Evolutionary conservation across 352 stramenopile genomes (phyloP), one percentile per base, ranked within the genome.

Genomic region (Pythium brachiatum): DNA sequence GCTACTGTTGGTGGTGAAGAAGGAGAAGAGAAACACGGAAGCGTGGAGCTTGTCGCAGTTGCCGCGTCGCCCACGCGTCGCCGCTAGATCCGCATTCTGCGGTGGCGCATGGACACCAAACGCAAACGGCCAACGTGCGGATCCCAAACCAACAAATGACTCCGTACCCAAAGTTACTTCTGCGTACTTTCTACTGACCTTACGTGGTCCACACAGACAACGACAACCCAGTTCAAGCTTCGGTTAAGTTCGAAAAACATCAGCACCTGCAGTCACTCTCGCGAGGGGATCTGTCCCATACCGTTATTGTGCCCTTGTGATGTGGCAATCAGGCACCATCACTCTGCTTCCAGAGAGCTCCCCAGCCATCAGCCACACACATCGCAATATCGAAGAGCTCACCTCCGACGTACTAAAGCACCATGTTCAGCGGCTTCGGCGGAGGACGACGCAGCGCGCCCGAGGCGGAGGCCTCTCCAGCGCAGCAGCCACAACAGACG

Each of bases 31-130:
- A 5, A 9, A 34, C 29, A 34, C 29, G 7, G 16, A 21, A n/a
- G 38, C 34, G 34, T 13, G 13, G 34, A n/a, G 38, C 44, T 7
- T 27, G 44, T 55, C 48, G 48, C 48, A 38, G 21, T 41, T 0
- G 96, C 98, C 3, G 85, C 90, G 48, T 97, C 92, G 31, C 69
- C 98, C 34, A 97, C 94, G 51, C 90, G 78, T 98, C 34, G 96
- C 96, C 21, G 74, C 97, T 6, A 52, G 44, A 52, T 52, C 44
- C 23, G 44, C 44, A 52, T 52, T 52, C 44, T 50, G 20, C 21
- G 20, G 18, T 18, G 3, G 38, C 96, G 96, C 74, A 87, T 99
- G 58, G 99, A 98, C 76, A 96, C 29, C 92, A 20, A 95, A 95
- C 31, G 89, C 90, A 60, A 91, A 95, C 11, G 50, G 98, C 97